A percentile compares a stretch with the other conserved stretches of the same genome.
These are phyloP conservation scores for Linnemannia elongata DNA, from an alignment of 192 early-diverging fungal genomes.

Conservation along the genomic window DNA sequence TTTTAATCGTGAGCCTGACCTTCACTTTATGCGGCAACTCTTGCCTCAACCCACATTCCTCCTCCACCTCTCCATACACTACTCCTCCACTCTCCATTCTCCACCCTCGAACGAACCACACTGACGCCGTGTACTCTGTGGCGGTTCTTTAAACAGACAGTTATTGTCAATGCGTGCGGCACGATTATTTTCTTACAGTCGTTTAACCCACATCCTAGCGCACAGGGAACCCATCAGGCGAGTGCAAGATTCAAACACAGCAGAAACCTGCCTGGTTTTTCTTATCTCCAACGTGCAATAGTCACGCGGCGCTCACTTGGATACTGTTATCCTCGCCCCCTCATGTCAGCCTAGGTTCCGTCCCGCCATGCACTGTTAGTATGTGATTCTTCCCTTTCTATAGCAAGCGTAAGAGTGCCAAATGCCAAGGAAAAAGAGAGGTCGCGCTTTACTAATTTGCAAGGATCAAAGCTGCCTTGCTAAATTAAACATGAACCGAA, in stretches of 20 bases:
- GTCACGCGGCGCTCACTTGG: neutral
- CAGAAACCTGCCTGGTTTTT: neutral
- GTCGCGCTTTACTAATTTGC: too few species aligned
- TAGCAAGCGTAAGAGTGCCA: too few species aligned
- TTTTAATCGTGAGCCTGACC: neutral
- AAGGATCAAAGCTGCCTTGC: neutral
- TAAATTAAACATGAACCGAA: neutral
- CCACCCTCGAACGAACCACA: neutral
- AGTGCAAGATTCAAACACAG: neutral
- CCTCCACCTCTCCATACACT: neutral
- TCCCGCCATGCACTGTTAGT: neutral
- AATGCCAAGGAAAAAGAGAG: too few species aligned
- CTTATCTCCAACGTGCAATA: neutral
- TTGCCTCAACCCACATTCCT: neutral
- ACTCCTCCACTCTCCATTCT: neutral
- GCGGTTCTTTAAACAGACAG: neutral
- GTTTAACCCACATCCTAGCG: neutral
- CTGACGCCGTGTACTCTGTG: neutral
- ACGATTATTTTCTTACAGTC: neutral
- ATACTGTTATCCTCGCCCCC: neutral
- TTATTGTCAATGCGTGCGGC: constrained; percentile 6
- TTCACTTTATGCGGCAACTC: constrained; percentile 18
- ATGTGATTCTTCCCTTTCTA: too few species aligned
- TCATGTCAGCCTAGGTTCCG: neutral
- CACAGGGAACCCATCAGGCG: neutral